Percentiles rank a stretch among this genome's conserved stretches.
phyloP scores from a whole-genome alignment of 75 land plant genomes.

The Larix kaempferi region DNA sequence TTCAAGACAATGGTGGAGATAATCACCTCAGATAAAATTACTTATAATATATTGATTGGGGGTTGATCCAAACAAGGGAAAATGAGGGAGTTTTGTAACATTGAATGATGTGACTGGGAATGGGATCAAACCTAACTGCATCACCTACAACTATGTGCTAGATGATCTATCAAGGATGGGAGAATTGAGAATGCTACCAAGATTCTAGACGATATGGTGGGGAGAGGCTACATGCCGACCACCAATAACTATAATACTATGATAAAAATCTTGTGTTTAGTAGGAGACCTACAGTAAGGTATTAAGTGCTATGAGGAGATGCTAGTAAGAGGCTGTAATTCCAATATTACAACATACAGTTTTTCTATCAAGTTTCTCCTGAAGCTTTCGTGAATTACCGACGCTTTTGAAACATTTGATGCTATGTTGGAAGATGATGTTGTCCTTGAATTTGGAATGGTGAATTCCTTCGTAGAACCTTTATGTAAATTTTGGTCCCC shows the following conservation, averaged over 20 bases:
- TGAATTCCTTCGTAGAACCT: constrained; percentile 55
- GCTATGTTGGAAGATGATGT: constrained; percentile 40
- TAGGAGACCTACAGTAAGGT: constrained; percentile 32
- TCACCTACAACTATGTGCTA: constrained; percentile 36
- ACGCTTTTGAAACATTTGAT: constrained; percentile 67
- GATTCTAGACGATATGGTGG: constrained; percentile 36
- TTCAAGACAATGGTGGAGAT: constrained; percentile 33
- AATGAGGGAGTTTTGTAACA: constrained; percentile 29
- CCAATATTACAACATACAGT: constrained; percentile 44
- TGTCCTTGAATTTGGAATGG: constrained; percentile 36
- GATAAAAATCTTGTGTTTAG: constrained; percentile 38
- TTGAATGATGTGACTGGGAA: constrained; percentile 35
- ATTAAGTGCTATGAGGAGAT: constrained; percentile 45
- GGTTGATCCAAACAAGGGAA: constrained; percentile 64
- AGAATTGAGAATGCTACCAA: constrained; percentile 33
- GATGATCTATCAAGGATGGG: constrained; percentile 48
- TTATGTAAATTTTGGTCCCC: constrained; percentile 68
- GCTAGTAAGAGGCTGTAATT: constrained; percentile 24
- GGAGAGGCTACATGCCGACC: constrained; percentile 28
- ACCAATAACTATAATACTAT: constrained; percentile 46
- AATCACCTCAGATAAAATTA: constrained; percentile 22
- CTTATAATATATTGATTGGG: constrained; percentile 42
- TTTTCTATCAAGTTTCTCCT: constrained; percentile 33
- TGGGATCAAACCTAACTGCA: constrained; percentile 36
- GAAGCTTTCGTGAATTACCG: constrained; percentile 48